Conservation (phyloP, 306 rosid genomes). For the Casuarina cunninghamiana region DNA sequence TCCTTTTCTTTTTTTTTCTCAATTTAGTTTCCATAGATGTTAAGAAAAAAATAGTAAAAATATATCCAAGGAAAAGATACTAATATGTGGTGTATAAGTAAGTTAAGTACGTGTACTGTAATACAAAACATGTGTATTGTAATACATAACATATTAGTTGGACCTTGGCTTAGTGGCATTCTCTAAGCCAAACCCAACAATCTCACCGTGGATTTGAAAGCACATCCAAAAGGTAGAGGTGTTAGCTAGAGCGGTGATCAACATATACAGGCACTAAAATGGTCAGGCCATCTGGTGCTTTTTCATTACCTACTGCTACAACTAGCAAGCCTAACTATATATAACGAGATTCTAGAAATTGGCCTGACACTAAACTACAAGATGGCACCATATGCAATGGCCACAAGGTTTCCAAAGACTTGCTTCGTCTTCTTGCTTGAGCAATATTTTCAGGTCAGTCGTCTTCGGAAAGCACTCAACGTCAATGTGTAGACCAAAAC, state of each 20-base stretch:
- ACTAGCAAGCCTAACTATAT: conserved; percentile 9
- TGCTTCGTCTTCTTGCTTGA: background rate
- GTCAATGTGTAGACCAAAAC: conserved; percentile 36
- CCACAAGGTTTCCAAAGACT: conserved; percentile 1
- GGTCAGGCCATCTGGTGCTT: background rate
- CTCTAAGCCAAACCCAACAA: too few species aligned
- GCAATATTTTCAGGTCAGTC: background rate
- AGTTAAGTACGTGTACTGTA: too few species aligned
- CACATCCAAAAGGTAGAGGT: too few species aligned
- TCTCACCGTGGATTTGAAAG: too few species aligned
- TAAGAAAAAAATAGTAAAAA: too few species aligned
- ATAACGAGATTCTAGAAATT: background rate
- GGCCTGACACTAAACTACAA: conserved; percentile 27
- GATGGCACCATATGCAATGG: conserved; percentile 21
- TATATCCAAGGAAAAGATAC: too few species aligned
- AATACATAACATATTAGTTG: too few species aligned
- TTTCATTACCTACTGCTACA: conserved; percentile 8
- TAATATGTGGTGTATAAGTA: too few species aligned
- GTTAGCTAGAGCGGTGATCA: background rate
- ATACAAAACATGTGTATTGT: too few species aligned
- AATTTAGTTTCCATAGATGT: too few species aligned
- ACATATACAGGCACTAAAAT: conserved; percentile 2
- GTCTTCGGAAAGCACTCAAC: conserved; percentile 10
- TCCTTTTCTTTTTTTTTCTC: too few species aligned
- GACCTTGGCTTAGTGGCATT: too few species aligned